phyloP scores from a whole-genome alignment of 2,329 filamentous ascomycete species.

The Xenoacremonium recifei region DNA sequence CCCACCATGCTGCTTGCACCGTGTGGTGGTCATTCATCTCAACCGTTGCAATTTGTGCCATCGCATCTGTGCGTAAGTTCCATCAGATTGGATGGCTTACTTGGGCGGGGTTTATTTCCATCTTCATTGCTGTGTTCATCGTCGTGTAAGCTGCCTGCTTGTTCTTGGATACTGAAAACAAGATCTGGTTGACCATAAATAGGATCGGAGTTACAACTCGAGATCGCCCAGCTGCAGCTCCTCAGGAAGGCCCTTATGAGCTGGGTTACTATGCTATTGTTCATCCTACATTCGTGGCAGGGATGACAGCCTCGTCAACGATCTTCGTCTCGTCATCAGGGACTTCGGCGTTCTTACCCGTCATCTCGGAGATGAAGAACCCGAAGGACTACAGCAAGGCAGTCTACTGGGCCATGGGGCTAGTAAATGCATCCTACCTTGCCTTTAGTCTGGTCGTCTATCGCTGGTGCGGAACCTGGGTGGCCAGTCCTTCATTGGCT shows the following conservation, averaged over 20 bases:
- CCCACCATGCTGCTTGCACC: slow-evolving; percentile 56
- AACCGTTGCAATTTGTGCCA: slow-evolving; percentile 45
- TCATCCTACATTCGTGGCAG: slow-evolving; percentile 55
- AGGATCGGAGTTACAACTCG: slow-evolving; percentile 55
- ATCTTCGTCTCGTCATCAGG: slow-evolving; percentile 61
- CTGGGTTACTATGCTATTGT: slow-evolving; percentile 57
- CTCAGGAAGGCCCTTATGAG: slow-evolving; percentile 56
- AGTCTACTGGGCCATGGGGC: slow-evolving; percentile 55
- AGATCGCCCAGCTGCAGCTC: slow-evolving; percentile 59
- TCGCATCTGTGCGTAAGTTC: slow-evolving; percentile 56
- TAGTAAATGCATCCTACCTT: slow-evolving; percentile 57
- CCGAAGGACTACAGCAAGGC: slow-evolving; percentile 31
- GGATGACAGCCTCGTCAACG: slow-evolving; percentile 55
- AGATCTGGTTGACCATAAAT: too few species aligned
- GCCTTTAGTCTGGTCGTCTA: slow-evolving; percentile 61
- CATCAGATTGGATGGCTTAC: slow-evolving; percentile 61
- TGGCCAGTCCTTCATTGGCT: slow-evolving; percentile 61
- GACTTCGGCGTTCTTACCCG: slow-evolving; percentile 60
- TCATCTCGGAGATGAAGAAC: slow-evolving; percentile 61
- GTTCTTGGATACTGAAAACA: too few species aligned
- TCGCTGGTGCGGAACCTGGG: slow-evolving; percentile 60
- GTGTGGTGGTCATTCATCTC: slow-evolving; percentile 56
- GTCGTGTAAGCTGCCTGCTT: slow-evolving; percentile 50
- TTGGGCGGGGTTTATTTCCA: slow-evolving; percentile 57
- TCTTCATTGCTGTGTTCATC: slow-evolving; percentile 59